These are phyloP conservation scores for Xylaria sp. DNA, from an alignment of 2,329 filamentous ascomycete species.

Conservation along the genomic window DNA sequence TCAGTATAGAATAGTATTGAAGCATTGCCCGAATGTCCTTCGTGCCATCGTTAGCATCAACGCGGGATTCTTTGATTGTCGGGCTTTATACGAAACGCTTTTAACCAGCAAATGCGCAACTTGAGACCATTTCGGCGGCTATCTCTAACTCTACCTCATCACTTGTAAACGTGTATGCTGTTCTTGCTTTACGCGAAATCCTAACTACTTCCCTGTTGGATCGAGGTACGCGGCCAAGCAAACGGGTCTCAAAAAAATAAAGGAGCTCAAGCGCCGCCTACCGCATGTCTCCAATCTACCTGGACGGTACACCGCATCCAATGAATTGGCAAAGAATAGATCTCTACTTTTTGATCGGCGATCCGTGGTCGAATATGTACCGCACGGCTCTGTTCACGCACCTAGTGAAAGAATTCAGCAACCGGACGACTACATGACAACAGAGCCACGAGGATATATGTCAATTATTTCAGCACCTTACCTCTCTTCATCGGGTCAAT, in stretches of 20 bases:
- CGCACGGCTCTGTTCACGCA: not conserved
- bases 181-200: slow-evolving; percentile 50
- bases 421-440: slow-evolving; percentile 8
- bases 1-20: slow-evolving; percentile 48
- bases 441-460: slow-evolving; percentile 2
- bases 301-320: slow-evolving; percentile 17
- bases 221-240: slow-evolving; percentile 4
- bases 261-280: slow-evolving; percentile 11
- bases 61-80: slow-evolving; percentile 47
- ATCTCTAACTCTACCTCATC: slow-evolving; percentile 55
- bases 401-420: slow-evolving; percentile 5
- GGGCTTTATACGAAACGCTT: slow-evolving; percentile 51
- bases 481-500: not conserved
- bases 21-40: slow-evolving; percentile 49
- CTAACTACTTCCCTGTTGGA: slow-evolving; percentile 49
- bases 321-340: slow-evolving; percentile 9
- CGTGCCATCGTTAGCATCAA: slow-evolving; percentile 52
- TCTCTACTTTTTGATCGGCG: slow-evolving; percentile 17
- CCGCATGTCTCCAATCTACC: slow-evolving; percentile 17
- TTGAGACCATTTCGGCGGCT: slow-evolving; percentile 53
- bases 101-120: slow-evolving; percentile 48
- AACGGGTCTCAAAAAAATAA: not conserved
- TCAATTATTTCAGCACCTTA: slow-evolving; percentile 2
- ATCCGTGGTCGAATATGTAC: not conserved
- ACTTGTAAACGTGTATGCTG: slow-evolving; percentile 55